Conservation (phyloP, 78 protist genomes). For the Corallochytrium limacisporum region DNA sequence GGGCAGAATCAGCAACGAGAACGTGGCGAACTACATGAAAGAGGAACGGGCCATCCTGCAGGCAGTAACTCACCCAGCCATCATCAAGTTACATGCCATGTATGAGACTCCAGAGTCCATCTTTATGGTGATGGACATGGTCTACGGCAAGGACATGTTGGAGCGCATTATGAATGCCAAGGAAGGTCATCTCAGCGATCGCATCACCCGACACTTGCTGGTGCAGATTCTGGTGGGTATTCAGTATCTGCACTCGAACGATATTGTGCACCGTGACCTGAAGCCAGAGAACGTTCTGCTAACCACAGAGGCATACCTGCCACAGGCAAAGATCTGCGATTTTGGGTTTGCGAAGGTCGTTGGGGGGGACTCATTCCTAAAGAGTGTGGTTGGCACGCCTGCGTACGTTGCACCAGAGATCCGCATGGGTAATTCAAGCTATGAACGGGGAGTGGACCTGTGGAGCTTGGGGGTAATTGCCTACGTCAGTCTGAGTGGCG, state of each 20-base stretch:
- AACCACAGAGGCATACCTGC: background rate
- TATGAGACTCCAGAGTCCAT: no score
- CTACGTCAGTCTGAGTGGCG: conserved; percentile 16
- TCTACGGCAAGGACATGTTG: no score
- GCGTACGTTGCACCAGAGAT: conserved; percentile 1
- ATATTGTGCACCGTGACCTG: conserved; percentile 17
- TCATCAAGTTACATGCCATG: no score
- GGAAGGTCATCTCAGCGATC: no score
- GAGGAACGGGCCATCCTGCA: no score
- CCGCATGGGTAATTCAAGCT: background rate
- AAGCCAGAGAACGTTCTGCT: conserved; percentile 29
- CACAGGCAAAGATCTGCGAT: conserved; percentile 6
- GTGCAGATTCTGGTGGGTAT: no score
- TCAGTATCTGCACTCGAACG: background rate
- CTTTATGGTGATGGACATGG: no score
- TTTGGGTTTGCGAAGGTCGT: conserved; percentile 18
- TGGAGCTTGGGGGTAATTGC: conserved; percentile 14
- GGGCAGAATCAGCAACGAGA: no score
- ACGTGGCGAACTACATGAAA: no score
- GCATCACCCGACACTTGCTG: no score
- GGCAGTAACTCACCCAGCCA: no score
- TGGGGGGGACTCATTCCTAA: conserved; percentile 22
- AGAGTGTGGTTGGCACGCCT: conserved; percentile 8
- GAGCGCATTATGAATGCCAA: no score
- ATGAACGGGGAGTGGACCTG: background rate